These are phyloP conservation scores for Sporothrix variecibatus DNA, from an alignment of 2,329 filamentous ascomycete genomes.

Conservation along the genomic window DNA sequence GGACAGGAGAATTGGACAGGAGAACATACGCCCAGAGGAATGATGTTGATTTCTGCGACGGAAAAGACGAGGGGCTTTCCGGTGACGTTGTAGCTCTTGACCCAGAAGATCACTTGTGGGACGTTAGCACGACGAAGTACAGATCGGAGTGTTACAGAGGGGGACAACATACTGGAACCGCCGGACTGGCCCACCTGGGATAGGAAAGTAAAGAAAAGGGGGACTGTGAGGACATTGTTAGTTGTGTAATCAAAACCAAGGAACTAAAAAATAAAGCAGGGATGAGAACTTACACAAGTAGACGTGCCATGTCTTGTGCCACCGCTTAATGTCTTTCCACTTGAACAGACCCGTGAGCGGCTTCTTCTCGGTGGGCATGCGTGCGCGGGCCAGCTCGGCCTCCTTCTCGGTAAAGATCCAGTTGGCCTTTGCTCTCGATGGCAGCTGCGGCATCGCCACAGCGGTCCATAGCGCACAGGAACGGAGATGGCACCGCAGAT, in stretches of 20 bases:
- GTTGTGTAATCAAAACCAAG: neutral
- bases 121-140: neutral
- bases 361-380: slow-evolving; percentile 35
- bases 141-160: neutral
- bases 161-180: slow-evolving; percentile 32
- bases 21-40: slow-evolving; percentile 34
- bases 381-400: slow-evolving; percentile 31
- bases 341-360: slow-evolving; percentile 35
- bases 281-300: slow-evolving; percentile 33
- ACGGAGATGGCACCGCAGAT: slow-evolving; percentile 35
- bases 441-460: slow-evolving; percentile 36
- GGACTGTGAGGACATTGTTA: slow-evolving; percentile 27
- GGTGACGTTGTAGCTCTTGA: slow-evolving; percentile 35
- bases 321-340: slow-evolving; percentile 37
- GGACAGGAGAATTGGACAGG: too few species aligned
- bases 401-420: slow-evolving; percentile 36
- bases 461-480: slow-evolving; percentile 35
- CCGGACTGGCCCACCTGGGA: slow-evolving; percentile 33
- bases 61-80: slow-evolving; percentile 32
- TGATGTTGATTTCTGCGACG: slow-evolving; percentile 36
- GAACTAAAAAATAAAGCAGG: neutral
- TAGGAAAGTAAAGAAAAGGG: slow-evolving; percentile 33
- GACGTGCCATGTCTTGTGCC: slow-evolving; percentile 38
- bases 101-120: slow-evolving; percentile 36
- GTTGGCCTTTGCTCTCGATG: slow-evolving; percentile 34